A percentile compares a stretch with the other conserved stretches of the same genome.
These are phyloP conservation scores for Entoloma clypeatum DNA, from an alignment of 1,284 basidiomycete genomes.

Conservation along the genomic window DNA sequence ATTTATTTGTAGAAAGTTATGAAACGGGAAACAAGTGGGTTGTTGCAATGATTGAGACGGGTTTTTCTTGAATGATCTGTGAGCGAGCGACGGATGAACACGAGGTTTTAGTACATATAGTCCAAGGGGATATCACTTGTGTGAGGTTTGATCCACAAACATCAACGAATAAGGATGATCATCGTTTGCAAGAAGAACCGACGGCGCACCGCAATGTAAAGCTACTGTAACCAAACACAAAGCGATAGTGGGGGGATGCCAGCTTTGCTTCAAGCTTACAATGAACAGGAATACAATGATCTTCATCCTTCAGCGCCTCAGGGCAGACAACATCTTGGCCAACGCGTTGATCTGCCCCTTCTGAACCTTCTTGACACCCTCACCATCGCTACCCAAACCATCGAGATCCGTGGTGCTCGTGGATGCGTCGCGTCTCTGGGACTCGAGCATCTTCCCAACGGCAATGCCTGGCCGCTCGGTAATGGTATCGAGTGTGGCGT, in stretches of 20 bases:
- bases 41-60: conserved; percentile 33
- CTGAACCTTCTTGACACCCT: conserved; percentile 72
- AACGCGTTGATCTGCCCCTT: conserved; percentile 80
- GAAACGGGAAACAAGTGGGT: conserved; percentile 25
- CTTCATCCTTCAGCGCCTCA: conserved; percentile 49
- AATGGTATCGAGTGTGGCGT: conserved; percentile 66
- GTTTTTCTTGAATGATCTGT: conserved; percentile 24
- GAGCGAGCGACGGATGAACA: conserved; percentile 19
- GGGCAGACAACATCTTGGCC: conserved; percentile 78
- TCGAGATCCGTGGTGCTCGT: conserved; percentile 68
- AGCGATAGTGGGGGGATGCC: conserved; percentile 33
- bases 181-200: conserved; percentile 30
- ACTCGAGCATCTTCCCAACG: conserved; percentile 36
- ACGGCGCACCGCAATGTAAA: conserved; percentile 44
- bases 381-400: conserved; percentile 35
- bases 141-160: conserved; percentile 16
- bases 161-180: conserved; percentile 15
- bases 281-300: neutral
- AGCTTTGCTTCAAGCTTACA: conserved; percentile 23
- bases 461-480: conserved; percentile 52
- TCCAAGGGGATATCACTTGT: conserved; percentile 12
- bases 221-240: conserved; percentile 53
- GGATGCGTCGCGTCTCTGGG: conserved; percentile 50
- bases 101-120: conserved; percentile 16
- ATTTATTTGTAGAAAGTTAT: conserved; percentile 29